Evolutionary conservation across 768 basidiomycete species (phyloP), one percentile per base, ranked within the genome.

Genomic region (Coprinopsis sp.): DNA sequence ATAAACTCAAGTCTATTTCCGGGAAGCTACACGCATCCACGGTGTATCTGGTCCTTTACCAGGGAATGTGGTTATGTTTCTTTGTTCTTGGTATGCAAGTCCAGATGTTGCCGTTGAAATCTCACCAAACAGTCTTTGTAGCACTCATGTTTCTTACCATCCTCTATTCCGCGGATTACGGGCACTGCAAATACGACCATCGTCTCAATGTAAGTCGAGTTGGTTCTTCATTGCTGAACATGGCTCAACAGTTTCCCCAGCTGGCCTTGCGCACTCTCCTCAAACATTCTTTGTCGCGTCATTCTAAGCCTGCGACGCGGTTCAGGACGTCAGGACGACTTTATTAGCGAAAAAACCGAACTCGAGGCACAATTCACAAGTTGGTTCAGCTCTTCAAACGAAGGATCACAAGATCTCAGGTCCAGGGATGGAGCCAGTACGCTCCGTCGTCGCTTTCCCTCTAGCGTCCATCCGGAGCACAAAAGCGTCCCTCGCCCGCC

Each of bases 21-120:
- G 42, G 41, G 13, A 40, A 49, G 27, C 40, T n/a, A 12, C 40
- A 44, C 13, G 23, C 37, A 16, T 42, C 48, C 11, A 29, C 44
- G 23, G 4, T 49, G n/a, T 37, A 31, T 18, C 28, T 49, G 11
- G 48, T 49, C 5, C 37, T 49, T 25, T 25, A 42, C 24, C 33
- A 49, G 25, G 41, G 48, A 8, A 19, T 42, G 8, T 49, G 48
- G 48, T 44, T 49, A 14, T 49, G 41, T 1, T 49, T 5, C n/a
- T 44, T 3, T 49, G 23, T 25, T 44, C 41, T 49, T 30, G 6
- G 41, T 41, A 19, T 12, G 8, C 13, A 7, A 28, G 6, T 39
- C 16, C 3, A n/a, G 42, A 30, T 18, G 29, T 24, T 25, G 4
- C 8, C 22, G n/a, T 41, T 23, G 27, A 19, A 7, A 25, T 19